Evolutionary conservation across 2,329 filamentous ascomycete genomes (phyloP).

Genomic region (Aspergillus awamori): DNA sequence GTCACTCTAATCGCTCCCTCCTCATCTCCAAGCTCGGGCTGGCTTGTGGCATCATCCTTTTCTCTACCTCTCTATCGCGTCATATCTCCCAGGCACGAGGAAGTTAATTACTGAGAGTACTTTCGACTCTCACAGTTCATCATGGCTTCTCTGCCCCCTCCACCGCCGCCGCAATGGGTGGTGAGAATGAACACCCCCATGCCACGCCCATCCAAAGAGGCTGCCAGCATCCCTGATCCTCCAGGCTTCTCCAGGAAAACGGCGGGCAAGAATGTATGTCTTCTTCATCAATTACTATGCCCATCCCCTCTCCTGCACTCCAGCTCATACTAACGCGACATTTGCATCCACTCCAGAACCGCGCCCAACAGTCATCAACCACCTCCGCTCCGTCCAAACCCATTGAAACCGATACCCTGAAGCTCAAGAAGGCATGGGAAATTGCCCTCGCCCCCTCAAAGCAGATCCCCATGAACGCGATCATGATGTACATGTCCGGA

Average conservation of each 20-base stretch:
- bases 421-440: conserved; percentile 99
- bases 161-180: conserved; percentile 76
- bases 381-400: conserved; percentile 43
- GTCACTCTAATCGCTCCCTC: conserved; percentile 22
- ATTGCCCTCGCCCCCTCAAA: conserved; percentile 92
- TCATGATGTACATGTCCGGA: conserved; percentile 99
- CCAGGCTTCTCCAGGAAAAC: conserved; percentile 70
- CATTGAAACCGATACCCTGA: conserved; percentile 91
- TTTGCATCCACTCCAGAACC: conserved; percentile 24
- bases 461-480: conserved; percentile 93
- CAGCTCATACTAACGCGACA: conserved; percentile 1
- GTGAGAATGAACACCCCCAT: conserved; percentile 74
- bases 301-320: background rate
- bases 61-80: background rate
- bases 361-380: conserved; percentile 32
- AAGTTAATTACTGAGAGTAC: conserved; percentile 1
- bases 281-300: background rate
- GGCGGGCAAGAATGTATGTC: conserved; percentile 44
- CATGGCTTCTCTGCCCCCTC: conserved; percentile 34
- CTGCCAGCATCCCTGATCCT: conserved; percentile 73
- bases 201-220: conserved; percentile 63
- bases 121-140: conserved; percentile 11
- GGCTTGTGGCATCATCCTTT: background rate
- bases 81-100: background rate
- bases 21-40: background rate